These are phyloP conservation scores for Wickerhamomyces pijperi DNA, from an alignment of 805 yeast genomes.

Conservation along the genomic window DNA sequence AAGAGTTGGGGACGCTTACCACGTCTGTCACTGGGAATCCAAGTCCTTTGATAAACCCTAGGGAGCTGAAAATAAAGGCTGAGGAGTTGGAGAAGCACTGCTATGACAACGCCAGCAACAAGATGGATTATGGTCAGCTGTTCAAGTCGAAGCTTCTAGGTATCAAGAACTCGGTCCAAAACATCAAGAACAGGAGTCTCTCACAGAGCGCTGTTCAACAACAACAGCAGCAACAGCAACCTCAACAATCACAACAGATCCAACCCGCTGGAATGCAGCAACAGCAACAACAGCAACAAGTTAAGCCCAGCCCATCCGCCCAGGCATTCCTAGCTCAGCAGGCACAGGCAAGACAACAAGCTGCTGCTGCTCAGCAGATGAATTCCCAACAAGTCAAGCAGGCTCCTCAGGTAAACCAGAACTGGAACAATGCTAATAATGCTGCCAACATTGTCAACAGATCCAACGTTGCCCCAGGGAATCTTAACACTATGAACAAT, in stretches of 20 bases:
- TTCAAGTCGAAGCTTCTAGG: conserved; percentile 21
- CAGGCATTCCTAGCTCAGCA: conserved; percentile 34
- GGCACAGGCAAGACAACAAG: conserved; percentile 37
- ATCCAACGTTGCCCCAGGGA: conserved; percentile 1
- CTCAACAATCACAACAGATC: conserved; percentile 10
- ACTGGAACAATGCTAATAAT: conserved; percentile 2
- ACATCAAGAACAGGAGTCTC: neutral
- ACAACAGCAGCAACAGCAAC: conserved; percentile 18
- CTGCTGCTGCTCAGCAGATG: conserved; percentile 16
- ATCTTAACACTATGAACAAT: conserved; percentile 4
- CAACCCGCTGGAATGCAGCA: conserved; percentile 19
- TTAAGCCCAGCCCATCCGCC: conserved; percentile 15
- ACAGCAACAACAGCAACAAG: conserved; percentile 10
- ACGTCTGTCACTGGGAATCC: conserved; percentile 9
- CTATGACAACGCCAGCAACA: conserved; percentile 43
- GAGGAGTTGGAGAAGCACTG: conserved; percentile 64
- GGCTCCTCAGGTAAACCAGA: conserved; percentile 9
- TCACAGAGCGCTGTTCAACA: conserved; percentile 6
- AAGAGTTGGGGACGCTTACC: conserved; percentile 8
- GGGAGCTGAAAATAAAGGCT: conserved; percentile 42
- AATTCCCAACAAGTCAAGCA: conserved; percentile 13
- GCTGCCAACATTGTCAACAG: conserved; percentile 5
- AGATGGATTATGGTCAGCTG: conserved; percentile 44
- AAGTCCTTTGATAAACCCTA: conserved; percentile 18
- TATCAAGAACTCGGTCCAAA: conserved; percentile 13